Percentiles rank a stretch among this genome's conserved stretches.
phyloP scores from a whole-genome alignment of 805 yeast genomes.

The Saccharomyces paradoxus region DNA sequence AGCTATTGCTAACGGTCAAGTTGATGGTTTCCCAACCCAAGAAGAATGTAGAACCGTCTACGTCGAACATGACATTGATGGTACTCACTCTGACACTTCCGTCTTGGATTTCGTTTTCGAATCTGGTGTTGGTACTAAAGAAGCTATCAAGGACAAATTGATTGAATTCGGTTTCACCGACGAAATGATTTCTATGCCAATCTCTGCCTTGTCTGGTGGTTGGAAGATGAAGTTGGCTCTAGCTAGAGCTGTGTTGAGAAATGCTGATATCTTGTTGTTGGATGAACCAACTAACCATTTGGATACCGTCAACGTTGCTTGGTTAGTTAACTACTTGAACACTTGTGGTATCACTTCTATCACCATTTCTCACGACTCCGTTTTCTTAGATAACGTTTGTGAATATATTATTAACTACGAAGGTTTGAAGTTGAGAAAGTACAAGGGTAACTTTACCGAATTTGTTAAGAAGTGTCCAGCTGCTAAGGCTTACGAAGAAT shows the following conservation, averaged over 20 bases:
- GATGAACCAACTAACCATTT: conserved; percentile 99
- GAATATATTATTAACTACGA: conserved; percentile 99
- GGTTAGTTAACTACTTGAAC: conserved; percentile 98
- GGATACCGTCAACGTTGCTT: conserved; percentile 98
- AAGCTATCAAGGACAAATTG: conserved; percentile 65
- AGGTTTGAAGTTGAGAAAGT: conserved; percentile 98
- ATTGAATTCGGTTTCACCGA: conserved; percentile 88
- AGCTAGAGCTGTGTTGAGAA: conserved; percentile 97
- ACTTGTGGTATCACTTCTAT: conserved; percentile 98
- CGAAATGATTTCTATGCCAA: conserved; percentile 89
- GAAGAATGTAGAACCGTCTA: conserved; percentile 98
- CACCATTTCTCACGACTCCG: conserved; percentile 98
- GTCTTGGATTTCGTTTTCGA: conserved; percentile 81
- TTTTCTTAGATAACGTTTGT: conserved; percentile 95
- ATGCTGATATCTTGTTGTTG: conserved; percentile 93
- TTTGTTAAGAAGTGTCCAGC: conserved; percentile 98
- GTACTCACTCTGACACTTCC: conserved; percentile 92
- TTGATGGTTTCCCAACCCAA: conserved; percentile 99
- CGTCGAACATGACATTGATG: conserved; percentile 99
- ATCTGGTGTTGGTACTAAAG: conserved; percentile 71
- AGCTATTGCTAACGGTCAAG: conserved; percentile 96
- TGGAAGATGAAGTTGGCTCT: conserved; percentile 99
- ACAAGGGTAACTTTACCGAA: conserved; percentile 99
- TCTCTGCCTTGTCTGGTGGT: conserved; percentile 97
- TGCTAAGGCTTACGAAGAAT: conserved; percentile 97